Evolutionary conservation across 768 basidiomycete genomes (phyloP).

Genomic region (Mycena maculata): DNA sequence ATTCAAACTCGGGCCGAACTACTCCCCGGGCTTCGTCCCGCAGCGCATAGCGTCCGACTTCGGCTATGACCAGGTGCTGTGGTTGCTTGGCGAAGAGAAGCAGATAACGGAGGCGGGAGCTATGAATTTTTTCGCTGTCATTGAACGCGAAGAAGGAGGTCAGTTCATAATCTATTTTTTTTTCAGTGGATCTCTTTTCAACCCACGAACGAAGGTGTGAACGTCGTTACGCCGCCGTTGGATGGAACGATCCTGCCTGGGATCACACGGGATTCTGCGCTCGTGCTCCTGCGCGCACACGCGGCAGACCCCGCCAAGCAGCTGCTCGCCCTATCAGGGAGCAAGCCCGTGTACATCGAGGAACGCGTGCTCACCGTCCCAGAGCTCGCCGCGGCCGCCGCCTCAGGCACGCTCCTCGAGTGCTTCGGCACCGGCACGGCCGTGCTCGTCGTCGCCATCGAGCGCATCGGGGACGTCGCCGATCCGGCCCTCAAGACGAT

Average conservation of each 20-base stretch:
- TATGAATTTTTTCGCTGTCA: constrained; percentile 85
- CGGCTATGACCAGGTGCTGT: constrained; percentile 84
- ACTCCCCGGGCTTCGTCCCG: constrained; percentile 68
- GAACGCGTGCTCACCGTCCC: constrained; percentile 72
- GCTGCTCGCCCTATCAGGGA: constrained; percentile 54
- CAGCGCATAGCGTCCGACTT: constrained; percentile 71
- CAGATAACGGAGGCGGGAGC: constrained; percentile 71
- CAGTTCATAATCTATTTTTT: constrained; percentile 33
- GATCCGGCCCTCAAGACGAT: constrained; percentile 43
- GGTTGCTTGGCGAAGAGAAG: constrained; percentile 73
- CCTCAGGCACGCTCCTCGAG: constrained; percentile 72
- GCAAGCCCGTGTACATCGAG: constrained; percentile 54
- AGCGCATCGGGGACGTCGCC: constrained; percentile 60
- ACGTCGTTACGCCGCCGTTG: constrained; percentile 85
- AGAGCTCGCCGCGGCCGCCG: constrained; percentile 60
- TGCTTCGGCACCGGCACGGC: constrained; percentile 85
- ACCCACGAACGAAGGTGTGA: constrained; percentile 58
- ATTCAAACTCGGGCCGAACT: constrained; percentile 81
- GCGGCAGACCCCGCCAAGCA: constrained; percentile 46
- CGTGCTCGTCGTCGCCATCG: constrained; percentile 72
- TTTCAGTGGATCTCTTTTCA: too few relatives aligned
- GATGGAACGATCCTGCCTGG: constrained; percentile 92
- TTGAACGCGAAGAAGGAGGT: constrained; percentile 70
- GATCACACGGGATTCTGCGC: constrained; percentile 83
- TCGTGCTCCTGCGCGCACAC: constrained; percentile 74